phyloP scores from a whole-genome alignment of 208 protist species.

The Leishmania gerbilli region DNA sequence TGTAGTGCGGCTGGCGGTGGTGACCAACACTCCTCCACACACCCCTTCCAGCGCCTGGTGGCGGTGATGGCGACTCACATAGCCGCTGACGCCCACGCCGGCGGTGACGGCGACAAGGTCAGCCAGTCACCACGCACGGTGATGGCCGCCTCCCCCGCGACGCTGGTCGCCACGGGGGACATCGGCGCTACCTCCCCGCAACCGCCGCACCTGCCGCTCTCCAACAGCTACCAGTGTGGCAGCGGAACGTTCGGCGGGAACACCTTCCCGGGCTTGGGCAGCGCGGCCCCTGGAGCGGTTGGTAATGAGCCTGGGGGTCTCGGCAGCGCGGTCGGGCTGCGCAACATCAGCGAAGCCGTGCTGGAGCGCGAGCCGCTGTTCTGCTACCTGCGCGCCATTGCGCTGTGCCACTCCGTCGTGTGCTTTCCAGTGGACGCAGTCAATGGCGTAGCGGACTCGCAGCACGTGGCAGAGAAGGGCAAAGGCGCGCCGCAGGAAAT shows the following conservation, averaged over 20 bases:
- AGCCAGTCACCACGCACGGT: neutral
- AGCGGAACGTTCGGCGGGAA: constrained; percentile 11
- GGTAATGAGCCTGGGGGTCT: neutral
- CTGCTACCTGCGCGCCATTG: constrained; percentile 65
- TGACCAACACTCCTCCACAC: neutral
- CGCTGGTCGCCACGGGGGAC: neutral
- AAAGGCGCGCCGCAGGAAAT: neutral
- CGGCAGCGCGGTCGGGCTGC: constrained; percentile 4
- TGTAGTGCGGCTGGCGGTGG: neutral
- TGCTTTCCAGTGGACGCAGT: constrained; percentile 50
- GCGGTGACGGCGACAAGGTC: neutral
- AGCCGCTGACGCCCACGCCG: neutral
- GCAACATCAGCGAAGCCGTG: constrained; percentile 30
- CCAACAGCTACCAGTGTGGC: constrained; percentile 12
- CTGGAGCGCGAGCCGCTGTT: constrained; percentile 57
- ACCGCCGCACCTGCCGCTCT: neutral
- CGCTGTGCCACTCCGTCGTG: constrained; percentile 82
- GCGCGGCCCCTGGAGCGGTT: neutral
- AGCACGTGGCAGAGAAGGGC: neutral
- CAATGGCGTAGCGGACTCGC: neutral
- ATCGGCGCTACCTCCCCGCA: neutral
- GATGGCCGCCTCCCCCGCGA: no score
- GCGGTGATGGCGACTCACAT: neutral
- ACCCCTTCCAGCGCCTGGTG: neutral
- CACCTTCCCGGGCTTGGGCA: neutral